Evolutionary conservation across 345 rosid genomes (phyloP).

Genomic region (Euphorbia pulcherrima): DNA sequence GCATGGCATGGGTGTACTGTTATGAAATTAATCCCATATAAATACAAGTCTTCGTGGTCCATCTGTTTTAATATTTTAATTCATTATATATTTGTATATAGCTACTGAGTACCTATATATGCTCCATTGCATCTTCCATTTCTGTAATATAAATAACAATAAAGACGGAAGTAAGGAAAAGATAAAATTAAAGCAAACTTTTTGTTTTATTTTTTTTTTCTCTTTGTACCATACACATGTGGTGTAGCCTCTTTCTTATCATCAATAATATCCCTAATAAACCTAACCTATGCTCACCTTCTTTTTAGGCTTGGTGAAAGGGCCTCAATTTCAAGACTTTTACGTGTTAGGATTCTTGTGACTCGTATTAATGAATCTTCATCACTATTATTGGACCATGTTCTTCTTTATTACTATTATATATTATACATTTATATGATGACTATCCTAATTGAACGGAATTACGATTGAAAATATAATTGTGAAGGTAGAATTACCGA

Average conservation of each 20-base stretch:
- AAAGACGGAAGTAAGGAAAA: not conserved
- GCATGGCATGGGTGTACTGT: constrained; percentile 2
- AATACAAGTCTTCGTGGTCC: constrained; percentile 24
- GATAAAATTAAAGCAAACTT: not conserved
- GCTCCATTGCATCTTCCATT: constrained; percentile 2
- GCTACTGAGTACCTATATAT: not conserved
- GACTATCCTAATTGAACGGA: too few species aligned
- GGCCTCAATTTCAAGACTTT: constrained; percentile 21
- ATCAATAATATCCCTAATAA: constrained; percentile 38
- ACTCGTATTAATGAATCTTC: constrained; percentile 16
- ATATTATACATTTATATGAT: not conserved
- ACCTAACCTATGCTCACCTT: constrained; percentile 40
- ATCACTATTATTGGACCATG: constrained; percentile 39
- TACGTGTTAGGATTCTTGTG: constrained; percentile 12
- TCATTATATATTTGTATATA: not conserved
- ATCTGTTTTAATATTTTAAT: not conserved
- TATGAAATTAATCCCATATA: constrained; percentile 6
- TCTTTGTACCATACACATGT: constrained; percentile 22
- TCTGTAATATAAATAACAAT: not conserved
- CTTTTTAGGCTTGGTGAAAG: constrained; percentile 22
- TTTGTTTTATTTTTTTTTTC: not conserved
- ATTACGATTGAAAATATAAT: too few species aligned
- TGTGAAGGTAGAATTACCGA: too few species aligned
- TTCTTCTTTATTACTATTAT: not conserved
- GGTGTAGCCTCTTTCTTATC: constrained; percentile 36